Percentiles rank a stretch among this genome's conserved stretches.
Conservation (phyloP, 768 basidiomycete species). For the Tricholoma sp. region DNA sequence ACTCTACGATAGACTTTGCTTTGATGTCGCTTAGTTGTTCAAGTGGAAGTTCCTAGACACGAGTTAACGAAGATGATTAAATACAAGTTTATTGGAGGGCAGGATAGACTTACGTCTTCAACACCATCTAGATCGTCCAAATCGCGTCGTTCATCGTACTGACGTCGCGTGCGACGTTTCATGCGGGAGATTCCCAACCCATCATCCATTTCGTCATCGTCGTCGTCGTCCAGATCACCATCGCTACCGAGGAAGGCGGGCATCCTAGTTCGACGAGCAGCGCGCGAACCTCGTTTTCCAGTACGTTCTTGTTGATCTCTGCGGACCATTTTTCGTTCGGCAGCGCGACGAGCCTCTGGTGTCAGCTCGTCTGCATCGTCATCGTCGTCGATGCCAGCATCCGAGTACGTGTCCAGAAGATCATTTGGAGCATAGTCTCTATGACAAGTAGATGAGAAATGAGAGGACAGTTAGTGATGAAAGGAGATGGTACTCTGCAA, state of each 20-base stretch:
- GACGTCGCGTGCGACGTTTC: slow-evolving; percentile 77
- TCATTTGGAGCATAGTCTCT: slow-evolving; percentile 88
- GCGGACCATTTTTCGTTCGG: slow-evolving; percentile 82
- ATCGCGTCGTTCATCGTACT: slow-evolving; percentile 91
- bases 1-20: slow-evolving; percentile 94
- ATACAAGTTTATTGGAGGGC: not conserved
- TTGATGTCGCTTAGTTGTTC: slow-evolving; percentile 98
- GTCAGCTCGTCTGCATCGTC: slow-evolving; percentile 64
- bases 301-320: slow-evolving; percentile 73
- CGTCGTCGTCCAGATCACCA: slow-evolving; percentile 74
- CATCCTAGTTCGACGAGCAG: slow-evolving; percentile 72
- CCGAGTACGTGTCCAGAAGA: slow-evolving; percentile 81
- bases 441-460: slow-evolving; percentile 8
- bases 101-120: slow-evolving; percentile 63
- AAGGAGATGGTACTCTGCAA: slow-evolving; percentile 51
- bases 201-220: slow-evolving; percentile 66
- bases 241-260: slow-evolving; percentile 86
- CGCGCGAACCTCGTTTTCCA: slow-evolving; percentile 66
- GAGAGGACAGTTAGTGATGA: slow-evolving; percentile 3
- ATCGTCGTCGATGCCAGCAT: slow-evolving; percentile 81
- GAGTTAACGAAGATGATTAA: slow-evolving; percentile 7
- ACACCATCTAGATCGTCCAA: slow-evolving; percentile 87
- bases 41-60: slow-evolving; percentile 77
- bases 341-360: slow-evolving; percentile 67
- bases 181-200: slow-evolving; percentile 65